Base-by-base conservation (phyloP, 345 rosid genomes). In the Dovyalis caffra region DNA sequence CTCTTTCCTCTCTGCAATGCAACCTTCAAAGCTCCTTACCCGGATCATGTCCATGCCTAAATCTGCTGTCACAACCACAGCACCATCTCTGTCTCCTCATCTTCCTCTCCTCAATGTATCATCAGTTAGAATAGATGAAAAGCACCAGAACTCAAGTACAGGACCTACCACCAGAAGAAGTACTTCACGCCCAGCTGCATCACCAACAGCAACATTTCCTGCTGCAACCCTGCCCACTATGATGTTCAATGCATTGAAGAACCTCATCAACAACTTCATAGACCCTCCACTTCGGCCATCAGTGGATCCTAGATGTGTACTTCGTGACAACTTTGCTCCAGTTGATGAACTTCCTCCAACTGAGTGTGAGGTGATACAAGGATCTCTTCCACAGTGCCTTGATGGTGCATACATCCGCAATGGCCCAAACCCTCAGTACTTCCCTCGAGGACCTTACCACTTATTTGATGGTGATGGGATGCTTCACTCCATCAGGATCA, bases 401-500 rank as follows among this genome's bases (percentile, higher is more conserved):
- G 85, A 84, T 3, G 94, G 94, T 32, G 90, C 91, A 0, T 90
- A 87, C 77, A 80, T 90, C 53, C 88, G 94, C n/a, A 88, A 88
- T 6, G 94, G 91, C 33, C 94, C 94, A 0, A 90, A 88, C 77
- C 91, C 91, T 0, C 91, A 90, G 77, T 88, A 67, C 85, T 83
- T 85, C 11, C 94, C 94, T 28, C 85, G 84, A 0, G 94, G 90
- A 6, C 90, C 93, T 45, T 89, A 89, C 83, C 93, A 89, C 77
- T 74, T 87, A 18, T 89, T 89, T 67, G 93, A 89, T 38, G 93
- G 93, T 2, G 93, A 89, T 18, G 91, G 93, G 16, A 89, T 89
- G 93, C 87, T 89, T 70, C 93, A 87, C 82, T 72, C 91, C 64
- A 83, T 87, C 12, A 65, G 77, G 34, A 83, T 89, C 69, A 84